phyloP scores from a whole-genome alignment of 495 filamentous ascomycete genomes.

The Bathelium albidoporum region DNA sequence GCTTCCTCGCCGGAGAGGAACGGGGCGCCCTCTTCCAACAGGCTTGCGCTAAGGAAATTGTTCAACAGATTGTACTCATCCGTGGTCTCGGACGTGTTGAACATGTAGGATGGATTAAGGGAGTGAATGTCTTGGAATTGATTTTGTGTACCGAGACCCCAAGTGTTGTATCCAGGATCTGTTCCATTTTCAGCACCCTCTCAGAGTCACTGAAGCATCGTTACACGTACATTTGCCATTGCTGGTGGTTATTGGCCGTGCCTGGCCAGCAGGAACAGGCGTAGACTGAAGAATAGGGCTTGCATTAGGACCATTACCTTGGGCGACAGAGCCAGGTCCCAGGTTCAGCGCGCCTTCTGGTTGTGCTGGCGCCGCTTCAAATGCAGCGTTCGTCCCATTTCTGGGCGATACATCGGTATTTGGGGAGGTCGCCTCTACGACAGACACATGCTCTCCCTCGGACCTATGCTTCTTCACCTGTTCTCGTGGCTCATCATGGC shows the following conservation, averaged over 20 bases:
- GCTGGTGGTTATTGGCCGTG: constrained; percentile 34
- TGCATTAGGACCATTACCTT: constrained; percentile 22
- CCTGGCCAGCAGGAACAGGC: constrained; percentile 34
- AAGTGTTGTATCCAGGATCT: constrained; percentile 56
- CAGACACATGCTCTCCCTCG: constrained; percentile 50
- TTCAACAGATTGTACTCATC: constrained; percentile 94
- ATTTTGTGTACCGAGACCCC: constrained; percentile 60
- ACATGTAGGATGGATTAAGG: constrained; percentile 90
- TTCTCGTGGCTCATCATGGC: constrained; percentile 93
- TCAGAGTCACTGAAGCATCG: neutral
- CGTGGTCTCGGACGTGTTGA: constrained; percentile 84
- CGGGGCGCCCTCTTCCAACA: constrained; percentile 63
- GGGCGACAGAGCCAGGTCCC: constrained; percentile 20
- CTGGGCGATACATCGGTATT: constrained; percentile 32
- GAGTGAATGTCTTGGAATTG: constrained; percentile 90
- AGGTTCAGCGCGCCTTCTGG: constrained; percentile 23
- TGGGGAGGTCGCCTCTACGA: constrained; percentile 48
- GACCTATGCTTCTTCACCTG: constrained; percentile 61
- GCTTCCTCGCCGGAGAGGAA: constrained; percentile 54
- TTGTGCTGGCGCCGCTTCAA: constrained; percentile 16
- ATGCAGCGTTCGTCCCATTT: neutral
- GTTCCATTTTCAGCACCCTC: constrained; percentile 2
- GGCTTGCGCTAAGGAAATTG: constrained; percentile 82
- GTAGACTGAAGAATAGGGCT: constrained; percentile 32
- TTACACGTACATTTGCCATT: constrained; percentile 9